A percentile compares a stretch with the other conserved stretches of the same genome.
Conservation (phyloP, 2,329 filamentous ascomycete species). For the Celoporthe dispersa region DNA sequence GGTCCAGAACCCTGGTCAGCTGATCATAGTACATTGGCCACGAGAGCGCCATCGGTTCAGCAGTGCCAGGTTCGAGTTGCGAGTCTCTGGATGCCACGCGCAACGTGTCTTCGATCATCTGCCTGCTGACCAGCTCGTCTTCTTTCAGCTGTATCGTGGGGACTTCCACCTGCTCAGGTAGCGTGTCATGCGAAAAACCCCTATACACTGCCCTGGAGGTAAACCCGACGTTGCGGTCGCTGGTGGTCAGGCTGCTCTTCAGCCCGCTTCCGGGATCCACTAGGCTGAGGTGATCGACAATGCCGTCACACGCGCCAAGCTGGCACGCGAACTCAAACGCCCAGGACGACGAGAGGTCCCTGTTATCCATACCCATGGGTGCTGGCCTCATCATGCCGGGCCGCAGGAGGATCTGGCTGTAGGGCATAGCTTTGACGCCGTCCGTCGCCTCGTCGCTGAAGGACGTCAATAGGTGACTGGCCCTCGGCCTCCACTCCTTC, state of each 20-base stretch:
- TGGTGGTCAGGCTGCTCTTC: neutral
- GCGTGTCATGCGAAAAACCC: constrained; percentile 2
- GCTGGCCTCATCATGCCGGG: constrained; percentile 2
- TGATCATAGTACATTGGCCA: constrained; percentile 19
- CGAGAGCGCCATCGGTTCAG: constrained; percentile 5
- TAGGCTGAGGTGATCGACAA: constrained; percentile 22
- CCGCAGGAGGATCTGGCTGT: constrained; percentile 9
- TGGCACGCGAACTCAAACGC: constrained; percentile 23
- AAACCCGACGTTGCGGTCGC: constrained; percentile 15
- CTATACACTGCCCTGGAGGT: neutral
- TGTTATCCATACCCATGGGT: constrained; percentile 26
- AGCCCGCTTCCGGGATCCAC: neutral
- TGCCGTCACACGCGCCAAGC: constrained; percentile 19
- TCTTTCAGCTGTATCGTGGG: constrained; percentile 2
- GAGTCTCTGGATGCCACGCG: constrained; percentile 11
- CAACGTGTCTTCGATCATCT: neutral
- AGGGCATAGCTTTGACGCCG: constrained; percentile 12
- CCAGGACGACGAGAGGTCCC: constrained; percentile 25
- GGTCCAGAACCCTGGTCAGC: constrained; percentile 5
- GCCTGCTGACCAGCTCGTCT: neutral
- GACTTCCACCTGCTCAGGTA: constrained; percentile 21
- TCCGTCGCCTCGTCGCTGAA: constrained; percentile 2
- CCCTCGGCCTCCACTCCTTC: neutral
- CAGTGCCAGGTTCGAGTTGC: neutral
- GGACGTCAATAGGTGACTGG: constrained; percentile 11